Conservation (phyloP, 2,329 filamentous ascomycete genomes). For the Aureobasidium sp. region DNA sequence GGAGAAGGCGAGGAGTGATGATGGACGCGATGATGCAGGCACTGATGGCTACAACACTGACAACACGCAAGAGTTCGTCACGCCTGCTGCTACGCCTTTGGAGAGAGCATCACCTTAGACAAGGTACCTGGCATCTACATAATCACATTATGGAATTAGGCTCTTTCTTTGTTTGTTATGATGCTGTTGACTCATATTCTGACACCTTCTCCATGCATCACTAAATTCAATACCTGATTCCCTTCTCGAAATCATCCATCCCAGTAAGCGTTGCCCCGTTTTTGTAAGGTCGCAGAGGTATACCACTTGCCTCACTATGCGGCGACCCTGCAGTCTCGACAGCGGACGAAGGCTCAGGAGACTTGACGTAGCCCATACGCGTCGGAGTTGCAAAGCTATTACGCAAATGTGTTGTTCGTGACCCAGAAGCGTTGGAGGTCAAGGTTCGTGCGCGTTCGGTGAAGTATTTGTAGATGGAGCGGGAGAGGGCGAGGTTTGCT, state of each 20-base stretch:
- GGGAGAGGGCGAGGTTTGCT: conserved; percentile 22
- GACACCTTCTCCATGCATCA: no score
- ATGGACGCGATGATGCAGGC: not conserved
- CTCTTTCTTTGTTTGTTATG: no score
- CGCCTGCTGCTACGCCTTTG: conserved; percentile 1
- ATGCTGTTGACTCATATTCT: no score
- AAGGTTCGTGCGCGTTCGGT: not conserved
- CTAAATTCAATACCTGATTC: not conserved
- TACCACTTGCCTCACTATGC: not conserved
- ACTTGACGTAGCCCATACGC: conserved; percentile 1
- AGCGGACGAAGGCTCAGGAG: not conserved
- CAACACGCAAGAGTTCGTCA: not conserved
- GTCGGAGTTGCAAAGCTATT: not conserved
- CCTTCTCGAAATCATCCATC: not conserved
- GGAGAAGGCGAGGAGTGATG: not conserved
- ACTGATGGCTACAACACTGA: conserved; percentile 3
- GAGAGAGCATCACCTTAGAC: not conserved
- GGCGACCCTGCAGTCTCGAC: not conserved
- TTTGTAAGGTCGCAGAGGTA: not conserved
- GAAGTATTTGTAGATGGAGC: conserved; percentile 15
- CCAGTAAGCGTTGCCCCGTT: not conserved
- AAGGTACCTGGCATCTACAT: no score
- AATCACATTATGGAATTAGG: no score
- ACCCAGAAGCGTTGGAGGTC: not conserved
- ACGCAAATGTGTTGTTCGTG: not conserved